A percentile compares a stretch with the other conserved stretches of the same genome.
Evolutionary conservation across 2,329 filamentous ascomycete species (phyloP).

Genomic region (Xylaria sp.): DNA sequence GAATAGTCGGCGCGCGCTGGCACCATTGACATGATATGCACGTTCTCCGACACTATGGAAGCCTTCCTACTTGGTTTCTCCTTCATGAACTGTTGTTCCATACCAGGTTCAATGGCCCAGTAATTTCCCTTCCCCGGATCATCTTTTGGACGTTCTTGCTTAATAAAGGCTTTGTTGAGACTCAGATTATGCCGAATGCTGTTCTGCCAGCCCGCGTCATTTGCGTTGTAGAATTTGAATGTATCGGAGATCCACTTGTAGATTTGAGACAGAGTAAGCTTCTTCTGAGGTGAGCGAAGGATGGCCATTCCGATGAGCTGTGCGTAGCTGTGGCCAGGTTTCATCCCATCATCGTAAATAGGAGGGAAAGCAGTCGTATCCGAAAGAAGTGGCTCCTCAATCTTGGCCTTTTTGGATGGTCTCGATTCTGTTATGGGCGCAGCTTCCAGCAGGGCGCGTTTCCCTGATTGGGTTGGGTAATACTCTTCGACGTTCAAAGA

Average conservation of each 20-base stretch:
- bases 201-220: conserved; percentile 96
- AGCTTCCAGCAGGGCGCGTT: conserved; percentile 77
- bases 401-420: conserved; percentile 74
- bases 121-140: conserved; percentile 98
- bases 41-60: conserved; percentile 65
- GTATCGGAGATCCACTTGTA: conserved; percentile 99
- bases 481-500: conserved; percentile 64
- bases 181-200: conserved; percentile 98
- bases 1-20: conserved; percentile 64
- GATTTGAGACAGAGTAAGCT: conserved; percentile 91
- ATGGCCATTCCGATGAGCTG: conserved; percentile 98
- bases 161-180: conserved; percentile 95
- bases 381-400: conserved; percentile 69
- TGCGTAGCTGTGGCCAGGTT: conserved; percentile 93
- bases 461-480: conserved; percentile 64
- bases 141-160: conserved; percentile 95
- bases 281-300: conserved; percentile 82
- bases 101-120: conserved; percentile 92
- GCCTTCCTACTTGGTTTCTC: conserved; percentile 78
- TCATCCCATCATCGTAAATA: conserved; percentile 85
- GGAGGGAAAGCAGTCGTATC: conserved; percentile 81
- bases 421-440: conserved; percentile 77
- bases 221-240: conserved; percentile 85
- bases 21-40: conserved; percentile 64
- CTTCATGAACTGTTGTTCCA: conserved; percentile 89